These are phyloP conservation scores for Eucalyptus marginata DNA, from an alignment of 345 rosid genomes.

Conservation along the genomic window DNA sequence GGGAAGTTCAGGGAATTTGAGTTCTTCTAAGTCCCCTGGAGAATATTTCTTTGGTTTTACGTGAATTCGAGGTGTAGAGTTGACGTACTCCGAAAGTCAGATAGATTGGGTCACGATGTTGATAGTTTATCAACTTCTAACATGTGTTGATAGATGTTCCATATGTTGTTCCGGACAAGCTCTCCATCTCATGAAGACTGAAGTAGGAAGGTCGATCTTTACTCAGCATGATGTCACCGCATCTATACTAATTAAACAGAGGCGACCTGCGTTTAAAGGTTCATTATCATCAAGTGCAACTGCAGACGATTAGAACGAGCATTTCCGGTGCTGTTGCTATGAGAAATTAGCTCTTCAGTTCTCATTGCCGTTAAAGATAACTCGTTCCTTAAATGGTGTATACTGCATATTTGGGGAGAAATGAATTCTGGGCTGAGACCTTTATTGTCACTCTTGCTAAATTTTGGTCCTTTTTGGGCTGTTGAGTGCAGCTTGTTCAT, in stretches of 20 bases:
- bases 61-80: background rate
- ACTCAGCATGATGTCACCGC: background rate
- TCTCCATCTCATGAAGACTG: background rate
- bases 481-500: background rate
- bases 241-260: background rate
- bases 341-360: background rate
- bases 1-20: conserved; percentile 62
- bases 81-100: background rate
- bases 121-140: background rate
- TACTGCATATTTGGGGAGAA: background rate
- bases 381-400: background rate
- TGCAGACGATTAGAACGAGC: background rate
- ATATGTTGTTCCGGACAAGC: background rate
- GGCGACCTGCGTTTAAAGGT: background rate
- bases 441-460: background rate
- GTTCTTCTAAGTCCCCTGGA: conserved; percentile 32
- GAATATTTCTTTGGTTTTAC: background rate
- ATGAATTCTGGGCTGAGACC: background rate
- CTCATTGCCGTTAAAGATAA: background rate
- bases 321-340: background rate
- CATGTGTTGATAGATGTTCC: background rate
- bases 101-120: background rate
- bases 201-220: background rate
- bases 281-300: background rate
- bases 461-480: background rate